Evolutionary conservation across 176 grass and related monocot genomes (phyloP), one percentile per base, ranked within the genome.

Genomic region (Musa schizocarpa): DNA sequence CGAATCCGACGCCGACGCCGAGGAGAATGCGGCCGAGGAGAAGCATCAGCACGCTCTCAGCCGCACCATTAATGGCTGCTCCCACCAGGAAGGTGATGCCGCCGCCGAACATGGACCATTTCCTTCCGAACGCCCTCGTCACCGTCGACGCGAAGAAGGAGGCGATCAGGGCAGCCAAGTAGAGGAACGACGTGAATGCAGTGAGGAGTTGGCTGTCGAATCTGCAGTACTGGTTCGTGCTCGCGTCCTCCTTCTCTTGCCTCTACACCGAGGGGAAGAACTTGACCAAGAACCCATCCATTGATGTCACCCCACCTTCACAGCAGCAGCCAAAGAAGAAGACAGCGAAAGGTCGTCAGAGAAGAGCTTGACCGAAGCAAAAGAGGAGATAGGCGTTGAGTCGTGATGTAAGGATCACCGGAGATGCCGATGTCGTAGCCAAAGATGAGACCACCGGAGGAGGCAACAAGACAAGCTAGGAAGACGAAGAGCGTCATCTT

Each of bases 401-500:
- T 54, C 1, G 9, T 54, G 53, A 54, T 2, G 53, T 1, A 11
- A 54, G 9, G 13, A 54, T 24, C 2, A 88, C 87, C 87, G 8
- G 87, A 89, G 74, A 89, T 89, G 29, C 87, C 87, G 74, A 89
- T 81, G 21, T 89, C 87, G 22, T 89, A 89, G 64, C 87, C 87
- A 71, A 89, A 89, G 81, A 89, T 89, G 77, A 89, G 87, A 0
- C 87, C 87, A 2, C 87, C 87, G 64, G 81, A 85, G 80, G 87
- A 83, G 19, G 87, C 87, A 34, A 89, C 83, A 64, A 89, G 48
- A 62, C 87, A 89, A 63, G 87, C 85, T 63, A 89, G 11, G 73
- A 89, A 64, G 54, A 86, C 83, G 21, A 89, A 89, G 73, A 89
- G 68, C 54, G 87, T 89, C 54, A 89, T 80, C 69, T 73, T 80